These are phyloP conservation scores for Phytophthora pseudosyringae DNA, from an alignment of 352 stramenopile species.

Conservation along the genomic window DNA sequence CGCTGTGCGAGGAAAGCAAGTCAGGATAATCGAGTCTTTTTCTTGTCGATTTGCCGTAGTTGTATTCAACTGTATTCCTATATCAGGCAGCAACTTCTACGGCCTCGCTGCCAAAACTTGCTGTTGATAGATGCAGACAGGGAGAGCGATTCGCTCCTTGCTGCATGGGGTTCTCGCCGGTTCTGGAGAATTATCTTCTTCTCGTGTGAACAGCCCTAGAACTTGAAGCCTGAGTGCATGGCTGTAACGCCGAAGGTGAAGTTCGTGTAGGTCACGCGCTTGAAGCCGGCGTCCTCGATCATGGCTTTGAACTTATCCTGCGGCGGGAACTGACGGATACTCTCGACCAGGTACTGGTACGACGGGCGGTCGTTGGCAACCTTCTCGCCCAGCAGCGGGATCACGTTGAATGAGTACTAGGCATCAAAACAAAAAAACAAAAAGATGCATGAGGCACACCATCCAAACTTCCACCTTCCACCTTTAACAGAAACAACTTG, in stretches of 20 bases:
- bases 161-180: constrained; percentile 4
- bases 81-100: constrained; percentile 9
- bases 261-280: constrained; percentile 94
- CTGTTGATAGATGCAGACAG: constrained; percentile 16
- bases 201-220: constrained; percentile 47
- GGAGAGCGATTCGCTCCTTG: background rate
- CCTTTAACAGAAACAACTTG: background rate
- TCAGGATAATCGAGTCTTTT: constrained; percentile 6
- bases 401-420: constrained; percentile 98
- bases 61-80: constrained; percentile 5
- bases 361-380: constrained; percentile 96
- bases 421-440: constrained; percentile 6
- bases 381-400: constrained; percentile 94
- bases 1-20: background rate
- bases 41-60: constrained; percentile 7
- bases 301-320: constrained; percentile 96
- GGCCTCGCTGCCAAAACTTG: constrained; percentile 4
- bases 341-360: constrained; percentile 99
- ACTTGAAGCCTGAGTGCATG: constrained; percentile 97
- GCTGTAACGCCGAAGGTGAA: constrained; percentile 98
- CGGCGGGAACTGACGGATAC: constrained; percentile 98
- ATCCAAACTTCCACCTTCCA: background rate
- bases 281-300: constrained; percentile 96
- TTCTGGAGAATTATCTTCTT: constrained; percentile 11
- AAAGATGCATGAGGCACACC: no score